Base-by-base conservation (phyloP, 2,329 filamentous ascomycete genomes). In the Fonsecaea multimorphosa region DNA sequence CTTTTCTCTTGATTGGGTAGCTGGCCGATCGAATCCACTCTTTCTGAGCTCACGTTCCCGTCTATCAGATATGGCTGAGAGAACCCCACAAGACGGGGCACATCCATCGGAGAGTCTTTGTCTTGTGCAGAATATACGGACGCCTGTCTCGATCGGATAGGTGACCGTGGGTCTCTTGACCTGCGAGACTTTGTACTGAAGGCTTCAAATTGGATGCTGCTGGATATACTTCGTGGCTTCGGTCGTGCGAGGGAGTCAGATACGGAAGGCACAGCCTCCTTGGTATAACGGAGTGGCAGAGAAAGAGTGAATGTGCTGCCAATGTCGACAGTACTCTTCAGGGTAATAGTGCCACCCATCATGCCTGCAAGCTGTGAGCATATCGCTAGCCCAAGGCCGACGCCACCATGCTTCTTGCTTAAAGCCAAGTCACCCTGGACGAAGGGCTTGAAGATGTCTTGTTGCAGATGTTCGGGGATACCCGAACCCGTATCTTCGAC, bases 391-490 rank as follows among this genome's bases (percentile, higher is more conserved):
- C 93, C 93, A 1, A 97, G 81, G 1, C 93, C 93, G 0, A 93
- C 96, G 19, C 93, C 93, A 19, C 92, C 92, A 74, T 89, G 95
- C 73, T 94, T 95, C 76, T 92, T 94, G 80, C 90, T 96, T 16
- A 97, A 80, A 1, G 92, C 91, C 1, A 95, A 80, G 74, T 97
- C 93, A 14, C 91, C 93, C 76, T 97, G 93, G 0, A 96, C 91
- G 73, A 97, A 97, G 0, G 93, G 93, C 75, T 97, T 93, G 75
- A 97, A 97, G 6, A 97, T 91, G 70, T 89, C 89, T 64, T 91
- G 83, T 71, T 92, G 91, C 76, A 95, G 85, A 68, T 89, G 81
- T 8, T 88, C 85, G 0, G 91, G 87, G 60, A 97, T 96, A 29
- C 93, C 93, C 0, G 92, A 92, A 0, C 93, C 93, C 0, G 89